phyloP scores from a whole-genome alignment of 202 grass and related monocot genomes.

The Alloteropsis angusta region DNA sequence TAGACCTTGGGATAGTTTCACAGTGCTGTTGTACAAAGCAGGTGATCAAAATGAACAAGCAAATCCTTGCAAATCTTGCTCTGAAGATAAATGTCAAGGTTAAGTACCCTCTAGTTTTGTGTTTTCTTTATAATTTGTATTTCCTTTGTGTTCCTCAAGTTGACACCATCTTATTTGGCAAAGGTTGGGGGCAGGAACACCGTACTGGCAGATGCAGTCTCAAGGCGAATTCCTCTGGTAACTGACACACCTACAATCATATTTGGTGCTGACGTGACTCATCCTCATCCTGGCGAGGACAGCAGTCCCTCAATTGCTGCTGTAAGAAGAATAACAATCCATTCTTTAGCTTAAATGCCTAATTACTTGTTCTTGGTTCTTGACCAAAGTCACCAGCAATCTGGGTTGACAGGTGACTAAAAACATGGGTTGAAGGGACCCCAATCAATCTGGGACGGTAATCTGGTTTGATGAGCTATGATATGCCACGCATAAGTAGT shows the following conservation, averaged over 20 bases:
- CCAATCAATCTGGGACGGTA: no score
- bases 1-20: conserved; percentile 75
- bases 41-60: conserved; percentile 60
- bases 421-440: no score
- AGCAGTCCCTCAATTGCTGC: conserved; percentile 80
- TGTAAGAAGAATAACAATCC: conserved; percentile 31
- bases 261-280: conserved; percentile 85
- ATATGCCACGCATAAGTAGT: no score
- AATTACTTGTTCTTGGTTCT: not conserved
- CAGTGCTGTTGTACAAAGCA: conserved; percentile 81
- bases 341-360: not conserved
- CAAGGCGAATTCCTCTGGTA: conserved; percentile 55
- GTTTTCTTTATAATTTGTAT: not conserved
- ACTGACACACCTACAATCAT: conserved; percentile 73
- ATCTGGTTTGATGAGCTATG: no score
- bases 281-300: conserved; percentile 83
- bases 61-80: conserved; percentile 75
- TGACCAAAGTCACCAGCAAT: no score
- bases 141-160: conserved; percentile 7
- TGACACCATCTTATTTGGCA: conserved; percentile 14
- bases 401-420: no score
- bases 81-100: conserved; percentile 96
- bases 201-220: conserved; percentile 59
- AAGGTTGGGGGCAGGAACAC: conserved; percentile 80
- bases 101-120: not conserved